phyloP scores from a whole-genome alignment of 768 basidiomycete genomes.

The Mycena kentingensis region DNA sequence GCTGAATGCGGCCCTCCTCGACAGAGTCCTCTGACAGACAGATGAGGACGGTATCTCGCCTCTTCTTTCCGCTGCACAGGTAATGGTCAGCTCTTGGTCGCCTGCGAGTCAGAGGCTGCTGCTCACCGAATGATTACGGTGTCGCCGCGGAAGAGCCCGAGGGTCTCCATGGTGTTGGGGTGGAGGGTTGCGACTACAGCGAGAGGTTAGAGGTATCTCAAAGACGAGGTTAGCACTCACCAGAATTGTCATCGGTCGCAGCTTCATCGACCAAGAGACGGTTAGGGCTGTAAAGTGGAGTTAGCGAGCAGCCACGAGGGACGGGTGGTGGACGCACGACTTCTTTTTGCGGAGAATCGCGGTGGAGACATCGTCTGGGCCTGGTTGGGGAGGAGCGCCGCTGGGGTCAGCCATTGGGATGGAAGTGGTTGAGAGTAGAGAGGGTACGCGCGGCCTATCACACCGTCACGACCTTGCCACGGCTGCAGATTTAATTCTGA shows the following conservation, averaged over 20 bases:
- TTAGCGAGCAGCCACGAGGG: slow-evolving; percentile 15
- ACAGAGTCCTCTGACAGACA: slow-evolving; percentile 95
- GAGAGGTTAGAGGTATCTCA: slow-evolving; percentile 19
- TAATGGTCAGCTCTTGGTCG: slow-evolving; percentile 3
- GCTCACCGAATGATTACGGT: slow-evolving; percentile 89
- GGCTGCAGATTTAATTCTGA: too few relatives aligned
- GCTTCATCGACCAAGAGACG: slow-evolving; percentile 97
- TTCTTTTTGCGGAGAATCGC: slow-evolving; percentile 97
- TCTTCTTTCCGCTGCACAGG: slow-evolving; percentile 86
- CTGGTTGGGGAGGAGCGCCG: slow-evolving; percentile 81
- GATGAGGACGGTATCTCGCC: slow-evolving; percentile 96
- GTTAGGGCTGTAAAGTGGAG: slow-evolving; percentile 69
- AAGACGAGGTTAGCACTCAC: slow-evolving; percentile 40
- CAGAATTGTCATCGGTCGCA: slow-evolving; percentile 93
- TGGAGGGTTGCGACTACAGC: slow-evolving; percentile 85
- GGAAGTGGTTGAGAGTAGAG: slow-evolving; percentile 23
- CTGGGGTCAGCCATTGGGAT: slow-evolving; percentile 73
- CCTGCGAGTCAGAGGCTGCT: not conserved
- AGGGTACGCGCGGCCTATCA: slow-evolving; percentile 44
- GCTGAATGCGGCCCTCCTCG: slow-evolving; percentile 95
- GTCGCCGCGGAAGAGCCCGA: slow-evolving; percentile 94
- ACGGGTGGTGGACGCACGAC: slow-evolving; percentile 66
- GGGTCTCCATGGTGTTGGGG: slow-evolving; percentile 93
- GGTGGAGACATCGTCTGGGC: slow-evolving; percentile 87
- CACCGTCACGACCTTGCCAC: not conserved